Conservation (phyloP, 768 basidiomycete genomes). For the Kwoniella europaea region DNA sequence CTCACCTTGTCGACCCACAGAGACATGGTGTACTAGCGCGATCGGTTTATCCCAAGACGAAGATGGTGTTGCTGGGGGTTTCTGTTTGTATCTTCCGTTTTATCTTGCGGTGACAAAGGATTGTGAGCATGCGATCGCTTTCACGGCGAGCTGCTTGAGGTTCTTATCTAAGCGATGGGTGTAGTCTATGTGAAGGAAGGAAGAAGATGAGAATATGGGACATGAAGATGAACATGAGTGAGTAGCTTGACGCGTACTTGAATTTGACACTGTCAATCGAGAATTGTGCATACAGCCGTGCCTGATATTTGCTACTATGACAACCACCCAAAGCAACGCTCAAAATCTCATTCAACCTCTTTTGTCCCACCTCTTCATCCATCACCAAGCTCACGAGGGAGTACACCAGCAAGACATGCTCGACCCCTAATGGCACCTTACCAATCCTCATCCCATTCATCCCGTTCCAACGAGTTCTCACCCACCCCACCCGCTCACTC, state of each 20-base stretch:
- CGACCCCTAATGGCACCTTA: slow-evolving; percentile 18
- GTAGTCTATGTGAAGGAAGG: not conserved
- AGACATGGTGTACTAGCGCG: slow-evolving; percentile 50
- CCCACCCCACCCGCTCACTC: slow-evolving; percentile 57
- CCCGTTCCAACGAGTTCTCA: slow-evolving; percentile 21
- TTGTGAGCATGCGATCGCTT: too few species aligned
- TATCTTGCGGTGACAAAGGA: too few species aligned
- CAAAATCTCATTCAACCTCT: not conserved
- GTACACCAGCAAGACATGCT: not conserved
- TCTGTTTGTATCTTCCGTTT: too few species aligned
- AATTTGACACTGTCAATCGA: not conserved
- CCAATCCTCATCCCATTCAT: slow-evolving; percentile 12
- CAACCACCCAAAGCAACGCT: not conserved
- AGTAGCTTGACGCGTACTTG: slow-evolving; percentile 14
- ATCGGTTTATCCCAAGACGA: not conserved
- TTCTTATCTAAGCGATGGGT: too few species aligned
- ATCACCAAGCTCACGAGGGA: not conserved
- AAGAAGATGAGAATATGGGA: not conserved
- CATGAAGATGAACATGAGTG: slow-evolving; percentile 4
- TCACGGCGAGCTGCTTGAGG: too few species aligned
- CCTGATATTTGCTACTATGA: not conserved
- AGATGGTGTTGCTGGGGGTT: not conserved
- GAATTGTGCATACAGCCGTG: slow-evolving; percentile 5
- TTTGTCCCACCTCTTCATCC: not conserved
- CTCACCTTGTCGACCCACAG: slow-evolving; percentile 67